These are phyloP conservation scores for Bipolaris victoriae DNA, from an alignment of 2,329 filamentous ascomycete genomes.

Conservation along the genomic window DNA sequence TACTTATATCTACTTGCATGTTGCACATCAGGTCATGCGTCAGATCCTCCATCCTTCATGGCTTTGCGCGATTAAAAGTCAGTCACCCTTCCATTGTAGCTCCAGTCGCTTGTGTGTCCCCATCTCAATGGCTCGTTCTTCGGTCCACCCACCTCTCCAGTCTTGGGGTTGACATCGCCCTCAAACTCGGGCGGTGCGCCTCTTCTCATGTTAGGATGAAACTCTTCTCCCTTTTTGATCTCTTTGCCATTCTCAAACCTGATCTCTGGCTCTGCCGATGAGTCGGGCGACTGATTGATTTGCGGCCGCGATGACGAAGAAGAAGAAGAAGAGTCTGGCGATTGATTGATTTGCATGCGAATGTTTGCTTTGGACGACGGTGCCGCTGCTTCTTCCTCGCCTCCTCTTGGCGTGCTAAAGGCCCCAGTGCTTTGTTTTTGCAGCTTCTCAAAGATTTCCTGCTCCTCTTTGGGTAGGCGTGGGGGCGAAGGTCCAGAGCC, in stretches of 20 bases:
- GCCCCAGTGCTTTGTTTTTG: constrained; percentile 78
- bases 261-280: constrained; percentile 11
- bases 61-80: constrained; percentile 66
- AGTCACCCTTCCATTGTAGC: constrained; percentile 92
- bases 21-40: too few relatives aligned
- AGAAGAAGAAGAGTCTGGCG: constrained; percentile 27
- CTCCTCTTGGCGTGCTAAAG: constrained; percentile 69
- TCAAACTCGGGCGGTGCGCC: constrained; percentile 91
- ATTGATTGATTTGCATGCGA: constrained; percentile 44
- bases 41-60: neutral
- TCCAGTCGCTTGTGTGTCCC: constrained; percentile 81
- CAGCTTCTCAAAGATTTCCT: constrained; percentile 87
- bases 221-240: constrained; percentile 65
- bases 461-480: constrained; percentile 83
- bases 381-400: constrained; percentile 48
- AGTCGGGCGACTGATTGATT: constrained; percentile 23
- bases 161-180: constrained; percentile 89
- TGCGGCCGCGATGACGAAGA: constrained; percentile 1
- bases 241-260: constrained; percentile 37
- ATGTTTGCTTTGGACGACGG: constrained; percentile 44
- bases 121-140: constrained; percentile 96
- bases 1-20: too few relatives aligned
- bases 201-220: constrained; percentile 73
- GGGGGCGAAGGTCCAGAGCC: constrained; percentile 72
- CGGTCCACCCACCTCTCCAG: constrained; percentile 92